Evolutionary conservation across 441 rosid genomes (phyloP), one percentile per base, ranked within the genome.

Genomic region (Isatis lusitanica): DNA sequence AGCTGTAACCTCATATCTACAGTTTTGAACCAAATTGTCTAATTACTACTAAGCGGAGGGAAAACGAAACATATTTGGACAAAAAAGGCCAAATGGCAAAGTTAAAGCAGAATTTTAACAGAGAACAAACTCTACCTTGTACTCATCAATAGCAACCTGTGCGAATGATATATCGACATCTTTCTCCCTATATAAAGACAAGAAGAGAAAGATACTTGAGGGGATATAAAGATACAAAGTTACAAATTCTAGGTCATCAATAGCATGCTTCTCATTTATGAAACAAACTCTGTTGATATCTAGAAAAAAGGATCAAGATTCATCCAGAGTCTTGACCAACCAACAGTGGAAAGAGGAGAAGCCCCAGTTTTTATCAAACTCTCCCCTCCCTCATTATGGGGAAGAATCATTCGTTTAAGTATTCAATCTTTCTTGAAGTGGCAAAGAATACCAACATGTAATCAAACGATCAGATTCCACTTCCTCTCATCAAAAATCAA

Each of bases 111-210:
- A 73, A 42, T 39, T 61, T 71, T 11, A 75, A 74, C n/a, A 40
- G 43, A 74, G 63, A 56, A 31, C 9, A 70, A 63, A 35, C 16
- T 66, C 36, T 81, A 93, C 99, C 98, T 96, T 92, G 84, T 81
- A 86, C 77, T 96, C 99, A 78, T 96, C 99, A 65, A 96, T 94
- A 69, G 95, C 93, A 74, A 84, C 95, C 82, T 93, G 98, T 44
- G 99, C 99, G 80, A 89, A 96, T 66, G 83, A 77, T 76, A 96
- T 94, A 74, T 93, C 97, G 39, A 88, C 82, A 74, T 92, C 99
- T 81, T 89, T 93, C 83, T 96, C 99, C 99, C 99, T 96, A 63
- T 9, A 80, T 61, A n/a, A 74, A 33, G 30, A 73, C n/a, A 42
- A 47, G 13, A 78, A 68, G 63, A 42, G 15, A 57, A 74, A 7